Evolutionary conservation across 805 yeast species (phyloP).

Genomic region (Lipomyces yamadae): DNA sequence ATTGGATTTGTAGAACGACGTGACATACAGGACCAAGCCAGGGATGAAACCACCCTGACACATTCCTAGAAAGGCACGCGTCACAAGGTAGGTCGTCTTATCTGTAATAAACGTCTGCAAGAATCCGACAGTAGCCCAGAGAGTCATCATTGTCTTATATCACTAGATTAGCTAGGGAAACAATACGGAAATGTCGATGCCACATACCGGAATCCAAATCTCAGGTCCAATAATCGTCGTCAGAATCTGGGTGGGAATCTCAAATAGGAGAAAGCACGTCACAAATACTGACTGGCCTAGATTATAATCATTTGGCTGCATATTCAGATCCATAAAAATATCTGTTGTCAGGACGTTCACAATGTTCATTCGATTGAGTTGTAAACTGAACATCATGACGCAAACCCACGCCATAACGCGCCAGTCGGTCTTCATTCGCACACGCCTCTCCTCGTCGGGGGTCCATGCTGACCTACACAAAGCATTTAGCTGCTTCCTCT

Average conservation of each 20-base stretch:
- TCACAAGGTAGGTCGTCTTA: constrained; percentile 52
- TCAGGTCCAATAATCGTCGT: constrained; percentile 70
- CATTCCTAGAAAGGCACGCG: constrained; percentile 59
- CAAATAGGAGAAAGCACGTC: constrained; percentile 61
- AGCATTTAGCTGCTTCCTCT: background rate
- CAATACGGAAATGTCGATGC: background rate
- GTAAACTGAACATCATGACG: constrained; percentile 63
- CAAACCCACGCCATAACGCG: constrained; percentile 63
- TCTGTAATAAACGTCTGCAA: constrained; percentile 55
- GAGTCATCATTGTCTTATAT: constrained; percentile 50
- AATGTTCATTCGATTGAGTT: constrained; percentile 63
- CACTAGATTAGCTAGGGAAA: background rate
- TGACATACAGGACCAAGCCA: constrained; percentile 64
- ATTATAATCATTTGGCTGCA: constrained; percentile 64
- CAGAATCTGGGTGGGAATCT: constrained; percentile 69
- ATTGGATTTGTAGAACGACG: constrained; percentile 63
- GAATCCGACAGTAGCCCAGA: constrained; percentile 63
- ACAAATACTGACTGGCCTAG: constrained; percentile 62
- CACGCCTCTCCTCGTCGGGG: constrained; percentile 54
- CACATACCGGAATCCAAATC: constrained; percentile 64
- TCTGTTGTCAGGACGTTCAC: constrained; percentile 64
- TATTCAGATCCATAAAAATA: constrained; percentile 55
- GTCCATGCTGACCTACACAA: constrained; percentile 52
- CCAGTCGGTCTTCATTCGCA: constrained; percentile 59
- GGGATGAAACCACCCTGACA: constrained; percentile 75